phyloP scores from a whole-genome alignment of 139 green algal species.

The Nannochloris sp. region DNA sequence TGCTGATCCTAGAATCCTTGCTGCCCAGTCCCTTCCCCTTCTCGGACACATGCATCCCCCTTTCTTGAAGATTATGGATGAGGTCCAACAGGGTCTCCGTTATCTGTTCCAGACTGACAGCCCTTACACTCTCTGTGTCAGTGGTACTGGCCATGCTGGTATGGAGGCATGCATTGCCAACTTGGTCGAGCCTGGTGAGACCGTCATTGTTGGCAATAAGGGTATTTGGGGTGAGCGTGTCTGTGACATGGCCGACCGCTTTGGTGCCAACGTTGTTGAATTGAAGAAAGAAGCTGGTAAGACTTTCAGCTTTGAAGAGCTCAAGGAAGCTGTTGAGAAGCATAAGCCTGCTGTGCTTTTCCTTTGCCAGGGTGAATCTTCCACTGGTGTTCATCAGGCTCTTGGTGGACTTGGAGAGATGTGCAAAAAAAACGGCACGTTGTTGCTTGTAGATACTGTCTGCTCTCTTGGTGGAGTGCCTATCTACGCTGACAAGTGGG shows the following conservation, averaged over 20 bases:
- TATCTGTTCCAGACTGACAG: conserved; percentile 74
- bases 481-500: conserved; percentile 45
- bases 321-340: conserved; percentile 51
- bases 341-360: conserved; percentile 83
- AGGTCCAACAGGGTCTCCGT: conserved; percentile 71
- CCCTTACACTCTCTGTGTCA: conserved; percentile 75
- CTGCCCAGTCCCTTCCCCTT: conserved; percentile 70
- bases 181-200: conserved; percentile 85
- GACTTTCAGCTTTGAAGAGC: conserved; percentile 54
- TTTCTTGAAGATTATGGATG: conserved; percentile 91
- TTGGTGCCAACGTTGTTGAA: conserved; percentile 67
- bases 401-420: conserved; percentile 73
- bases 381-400: conserved; percentile 72
- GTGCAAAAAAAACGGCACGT: conserved; percentile 63
- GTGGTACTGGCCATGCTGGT: conserved; percentile 76
- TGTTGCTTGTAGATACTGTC: conserved; percentile 93
- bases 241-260: conserved; percentile 71
- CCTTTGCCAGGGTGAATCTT: conserved; percentile 80
- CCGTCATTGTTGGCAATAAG: conserved; percentile 68
- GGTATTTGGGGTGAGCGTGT: conserved; percentile 89
- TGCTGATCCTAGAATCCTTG: conserved; percentile 68
- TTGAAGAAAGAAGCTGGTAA: conserved; percentile 61
- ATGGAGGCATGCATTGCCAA: conserved; percentile 91
- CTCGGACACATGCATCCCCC: conserved; percentile 87
- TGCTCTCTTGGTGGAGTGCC: conserved; percentile 78